Evolutionary conservation across 768 basidiomycete genomes (phyloP).

Genomic region (Tylopilus sp.): DNA sequence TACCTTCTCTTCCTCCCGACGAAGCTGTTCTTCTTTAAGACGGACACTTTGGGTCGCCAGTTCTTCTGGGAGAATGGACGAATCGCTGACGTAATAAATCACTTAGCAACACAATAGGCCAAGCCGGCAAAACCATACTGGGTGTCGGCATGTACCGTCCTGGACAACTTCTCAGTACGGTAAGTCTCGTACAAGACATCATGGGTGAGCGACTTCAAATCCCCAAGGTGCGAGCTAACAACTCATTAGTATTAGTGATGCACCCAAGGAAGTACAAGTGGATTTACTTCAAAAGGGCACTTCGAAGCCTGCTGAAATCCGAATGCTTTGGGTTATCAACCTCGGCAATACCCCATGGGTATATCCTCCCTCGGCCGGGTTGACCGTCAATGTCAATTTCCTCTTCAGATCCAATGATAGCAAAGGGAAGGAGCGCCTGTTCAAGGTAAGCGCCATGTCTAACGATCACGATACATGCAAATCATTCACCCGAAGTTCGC

Average conservation of each 20-base stretch:
- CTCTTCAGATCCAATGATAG: conserved; percentile 95
- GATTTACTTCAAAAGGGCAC: conserved; percentile 82
- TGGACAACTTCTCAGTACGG: conserved; percentile 94
- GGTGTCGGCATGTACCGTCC: conserved; percentile 79
- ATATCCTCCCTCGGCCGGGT: conserved; percentile 87
- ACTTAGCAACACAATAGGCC: conserved; percentile 23
- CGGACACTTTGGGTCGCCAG: conserved; percentile 95
- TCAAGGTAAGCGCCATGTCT: conserved; percentile 5
- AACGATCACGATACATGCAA: neutral
- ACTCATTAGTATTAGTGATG: conserved; percentile 18
- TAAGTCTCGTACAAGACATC: conserved; percentile 96
- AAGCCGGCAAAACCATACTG: conserved; percentile 41
- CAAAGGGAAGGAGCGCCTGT: conserved; percentile 90
- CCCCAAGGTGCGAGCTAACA: conserved; percentile 84
- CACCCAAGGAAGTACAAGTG: conserved; percentile 1
- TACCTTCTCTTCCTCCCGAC: conserved; percentile 95
- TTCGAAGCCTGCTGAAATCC: conserved; percentile 93
- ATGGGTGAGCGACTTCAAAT: conserved; percentile 91
- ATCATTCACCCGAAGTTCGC: conserved; percentile 76
- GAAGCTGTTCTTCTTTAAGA: conserved; percentile 97
- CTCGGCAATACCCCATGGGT: conserved; percentile 98
- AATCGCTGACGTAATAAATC: conserved; percentile 49
- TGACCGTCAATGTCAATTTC: conserved; percentile 93
- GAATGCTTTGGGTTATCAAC: conserved; percentile 99
- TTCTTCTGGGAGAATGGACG: conserved; percentile 93